Evolutionary conservation across 257 asterid genomes (phyloP).

Genomic region (Nicotiana obtusifolia): DNA sequence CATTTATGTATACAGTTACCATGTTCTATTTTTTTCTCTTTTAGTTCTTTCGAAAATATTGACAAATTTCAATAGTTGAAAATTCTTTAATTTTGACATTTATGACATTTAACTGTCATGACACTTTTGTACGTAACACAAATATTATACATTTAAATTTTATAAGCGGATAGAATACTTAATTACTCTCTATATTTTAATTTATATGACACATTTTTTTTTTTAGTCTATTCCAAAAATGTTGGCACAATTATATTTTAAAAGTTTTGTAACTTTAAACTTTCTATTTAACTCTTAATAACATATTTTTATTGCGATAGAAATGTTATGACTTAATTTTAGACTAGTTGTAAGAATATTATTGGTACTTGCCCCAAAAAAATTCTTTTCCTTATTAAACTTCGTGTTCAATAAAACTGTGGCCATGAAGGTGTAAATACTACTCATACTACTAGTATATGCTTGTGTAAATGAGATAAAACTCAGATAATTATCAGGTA

Average conservation of each 20-base stretch:
- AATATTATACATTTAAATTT: background rate
- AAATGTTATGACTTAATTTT: too few relatives aligned
- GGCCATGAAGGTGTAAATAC: too few relatives aligned
- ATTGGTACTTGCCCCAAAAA: too few relatives aligned
- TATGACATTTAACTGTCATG: background rate
- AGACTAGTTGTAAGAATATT: too few relatives aligned
- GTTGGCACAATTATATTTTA: background rate
- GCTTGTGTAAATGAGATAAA: background rate
- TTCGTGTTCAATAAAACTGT: background rate
- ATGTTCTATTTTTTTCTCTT: background rate
- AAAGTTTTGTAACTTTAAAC: too few relatives aligned
- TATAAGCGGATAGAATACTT: background rate
- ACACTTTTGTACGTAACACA: background rate
- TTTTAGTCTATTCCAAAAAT: background rate
- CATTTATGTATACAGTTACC: background rate
- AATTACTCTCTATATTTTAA: background rate
- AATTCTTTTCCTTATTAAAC: rapidly evolving
- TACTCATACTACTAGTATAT: too few relatives aligned
- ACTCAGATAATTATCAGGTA: background rate
- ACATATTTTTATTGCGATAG: too few relatives aligned
- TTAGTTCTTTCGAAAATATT: too few relatives aligned
- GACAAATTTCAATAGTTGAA: background rate
- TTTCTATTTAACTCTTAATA: background rate
- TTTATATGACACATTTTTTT: too few relatives aligned
- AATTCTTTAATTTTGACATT: background rate